These are phyloP conservation scores for Penicillium decumbens DNA, from an alignment of 2,329 filamentous ascomycete species.

Conservation along the genomic window DNA sequence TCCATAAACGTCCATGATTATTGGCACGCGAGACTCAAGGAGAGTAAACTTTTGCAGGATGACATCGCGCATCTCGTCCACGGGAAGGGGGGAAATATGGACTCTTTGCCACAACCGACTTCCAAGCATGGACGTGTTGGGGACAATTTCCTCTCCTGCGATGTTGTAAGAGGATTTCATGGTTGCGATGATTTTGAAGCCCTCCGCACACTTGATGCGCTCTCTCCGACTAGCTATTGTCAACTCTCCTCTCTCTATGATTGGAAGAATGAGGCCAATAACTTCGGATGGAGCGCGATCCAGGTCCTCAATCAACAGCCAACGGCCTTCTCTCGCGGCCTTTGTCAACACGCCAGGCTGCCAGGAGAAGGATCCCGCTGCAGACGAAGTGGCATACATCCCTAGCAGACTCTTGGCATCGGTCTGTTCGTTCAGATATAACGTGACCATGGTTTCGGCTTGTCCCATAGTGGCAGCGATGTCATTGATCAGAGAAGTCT, in stretches of 20 bases:
- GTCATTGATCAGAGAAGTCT: constrained; percentile 80
- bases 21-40: constrained; percentile 54
- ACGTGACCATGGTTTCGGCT: constrained; percentile 76
- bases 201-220: constrained; percentile 72
- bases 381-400: constrained; percentile 83
- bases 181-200: constrained; percentile 88
- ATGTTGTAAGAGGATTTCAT: constrained; percentile 66
- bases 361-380: constrained; percentile 88
- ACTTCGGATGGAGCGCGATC: constrained; percentile 93
- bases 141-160: constrained; percentile 65
- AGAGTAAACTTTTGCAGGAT: constrained; percentile 66
- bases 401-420: constrained; percentile 95
- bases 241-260: constrained; percentile 89
- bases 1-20: constrained; percentile 55
- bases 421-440: constrained; percentile 96
- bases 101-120: constrained; percentile 80
- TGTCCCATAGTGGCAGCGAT: constrained; percentile 75
- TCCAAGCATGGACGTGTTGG: constrained; percentile 67
- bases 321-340: constrained; percentile 87
- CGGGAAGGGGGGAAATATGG: constrained; percentile 60
- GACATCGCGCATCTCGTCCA: constrained; percentile 69
- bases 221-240: constrained; percentile 86
- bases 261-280: constrained; percentile 82
- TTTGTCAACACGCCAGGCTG: constrained; percentile 87
- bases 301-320: constrained; percentile 95